Evolutionary conservation across 2,329 filamentous ascomycete species (phyloP), one percentile per base, ranked within the genome.

Genomic region (Paracorniculantispora psalliotae): DNA sequence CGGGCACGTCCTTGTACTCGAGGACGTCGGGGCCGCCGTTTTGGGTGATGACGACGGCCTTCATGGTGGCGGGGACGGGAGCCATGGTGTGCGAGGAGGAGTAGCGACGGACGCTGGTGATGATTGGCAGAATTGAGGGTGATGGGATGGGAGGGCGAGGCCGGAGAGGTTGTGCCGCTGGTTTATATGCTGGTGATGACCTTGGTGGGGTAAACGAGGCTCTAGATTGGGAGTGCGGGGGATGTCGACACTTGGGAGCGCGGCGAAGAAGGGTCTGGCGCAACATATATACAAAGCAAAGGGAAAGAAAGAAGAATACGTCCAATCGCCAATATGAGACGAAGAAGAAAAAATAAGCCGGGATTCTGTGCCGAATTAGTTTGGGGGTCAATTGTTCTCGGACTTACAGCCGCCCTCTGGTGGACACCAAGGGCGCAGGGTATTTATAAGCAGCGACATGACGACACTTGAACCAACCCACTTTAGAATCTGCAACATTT

Each of bases 1-100:
- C 83, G 19, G 72, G 86, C 3, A 91, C 71, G 68, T 91, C 84
- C 67, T 81, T 87, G 73, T 88, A 85, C 67, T 91, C 77, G 13
- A 92, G 79, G 67, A 90, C 92, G 61, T 90, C 84, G 50, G 82
- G 78, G 67, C 89, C 88, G 64, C 86, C 84, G 47, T 80, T 73
- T 63, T 86, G 83, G 13, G 87, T 84, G 28, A 82, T 86, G 55
- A 87, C 85, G 30, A 82, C 75, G 55, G 90, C 89, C 43, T 80
- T 89, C 77, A 88, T 85, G 66, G 88, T 83, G 65, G 92, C 84
- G 49, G 87, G 76, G 62, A 96, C 79, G 60, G 85, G 89, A 68
- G 88, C 87, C 88, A 91, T 91, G 23, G 1, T 57, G 54, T 7
- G 28, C 2, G 30, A 49, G 8, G 26, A 15, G 15, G 21, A 26